Evolutionary conservation across 2,329 filamentous ascomycete genomes (phyloP).

Genomic region (Fusarium nisikadoi): DNA sequence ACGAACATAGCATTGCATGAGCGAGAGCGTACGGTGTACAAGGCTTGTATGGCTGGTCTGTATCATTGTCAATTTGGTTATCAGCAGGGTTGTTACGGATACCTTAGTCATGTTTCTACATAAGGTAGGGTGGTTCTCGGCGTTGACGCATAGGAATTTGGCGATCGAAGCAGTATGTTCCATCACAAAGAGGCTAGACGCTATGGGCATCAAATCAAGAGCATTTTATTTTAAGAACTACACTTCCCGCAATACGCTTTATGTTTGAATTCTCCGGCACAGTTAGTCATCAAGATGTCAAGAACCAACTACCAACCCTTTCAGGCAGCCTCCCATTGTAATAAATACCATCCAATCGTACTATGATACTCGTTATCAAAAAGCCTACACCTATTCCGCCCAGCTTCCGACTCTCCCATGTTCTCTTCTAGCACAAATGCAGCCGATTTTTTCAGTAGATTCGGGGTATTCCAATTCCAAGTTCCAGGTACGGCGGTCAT

Average conservation of each 20-base stretch:
- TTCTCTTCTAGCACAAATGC: not conserved
- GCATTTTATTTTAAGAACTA: conserved; percentile 18
- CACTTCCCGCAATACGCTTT: conserved; percentile 5
- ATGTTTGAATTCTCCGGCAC: not conserved
- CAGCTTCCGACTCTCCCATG: not conserved
- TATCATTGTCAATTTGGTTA: conserved; percentile 23
- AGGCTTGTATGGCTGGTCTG: conserved; percentile 9
- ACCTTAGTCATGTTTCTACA: conserved; percentile 16
- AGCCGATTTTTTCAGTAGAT: conserved; percentile 8
- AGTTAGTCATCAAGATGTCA: conserved; percentile 1
- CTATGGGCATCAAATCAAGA: conserved; percentile 24
- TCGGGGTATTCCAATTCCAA: conserved; percentile 22
- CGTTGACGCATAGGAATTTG: conserved; percentile 8
- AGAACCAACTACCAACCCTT: conserved; percentile 12
- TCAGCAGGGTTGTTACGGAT: conserved; percentile 27
- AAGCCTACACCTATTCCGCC: not conserved
- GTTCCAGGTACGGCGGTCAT: conserved; percentile 18
- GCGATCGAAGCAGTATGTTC: conserved; percentile 9
- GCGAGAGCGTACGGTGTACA: not conserved
- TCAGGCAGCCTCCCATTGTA: conserved; percentile 30
- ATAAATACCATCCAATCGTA: conserved; percentile 8
- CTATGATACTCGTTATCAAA: conserved; percentile 1
- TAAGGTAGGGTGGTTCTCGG: conserved; percentile 13
- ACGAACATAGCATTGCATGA: conserved; percentile 23
- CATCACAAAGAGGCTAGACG: conserved; percentile 4